phyloP scores from a whole-genome alignment of 495 filamentous ascomycete species.

The Thermochaetoides thermophila region DNA sequence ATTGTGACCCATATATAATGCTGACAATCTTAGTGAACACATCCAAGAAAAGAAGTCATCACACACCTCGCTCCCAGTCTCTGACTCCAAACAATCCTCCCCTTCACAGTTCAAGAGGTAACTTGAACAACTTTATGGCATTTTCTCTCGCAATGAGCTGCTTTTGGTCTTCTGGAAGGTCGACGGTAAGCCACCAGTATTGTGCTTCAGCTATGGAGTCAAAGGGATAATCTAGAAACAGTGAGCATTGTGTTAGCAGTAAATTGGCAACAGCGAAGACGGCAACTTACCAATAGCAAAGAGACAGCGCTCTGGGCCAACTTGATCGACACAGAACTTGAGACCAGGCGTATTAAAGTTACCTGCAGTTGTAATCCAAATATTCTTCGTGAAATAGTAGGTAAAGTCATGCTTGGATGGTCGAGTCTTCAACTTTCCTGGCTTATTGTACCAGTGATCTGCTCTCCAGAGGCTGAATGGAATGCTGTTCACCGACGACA shows the following conservation, averaged over 20 bases:
- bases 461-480: slow-evolving; percentile 52
- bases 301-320: slow-evolving; percentile 22
- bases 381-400: slow-evolving; percentile 45
- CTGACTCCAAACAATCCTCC: too few species aligned
- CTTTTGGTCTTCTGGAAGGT: slow-evolving; percentile 29
- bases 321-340: slow-evolving; percentile 30
- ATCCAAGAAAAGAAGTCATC: too few species aligned
- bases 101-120: slow-evolving; percentile 16
- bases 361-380: slow-evolving; percentile 49
- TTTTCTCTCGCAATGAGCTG: slow-evolving; percentile 38
- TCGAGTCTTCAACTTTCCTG: slow-evolving; percentile 37
- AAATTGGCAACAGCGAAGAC: background rate
- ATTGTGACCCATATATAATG: too few species aligned
- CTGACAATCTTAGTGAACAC: too few species aligned
- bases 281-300: slow-evolving; percentile 23
- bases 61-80: too few species aligned
- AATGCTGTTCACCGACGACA: too few species aligned
- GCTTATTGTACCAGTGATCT: slow-evolving; percentile 43
- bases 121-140: slow-evolving; percentile 39
- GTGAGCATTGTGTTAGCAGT: background rate
- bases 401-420: slow-evolving; percentile 42
- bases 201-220: slow-evolving; percentile 37
- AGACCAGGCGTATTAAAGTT: slow-evolving; percentile 44
- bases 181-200: slow-evolving; percentile 35
- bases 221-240: slow-evolving; percentile 19